Percentiles rank a stretch among this genome's conserved stretches.
phyloP scores from a whole-genome alignment of 2,329 filamentous ascomycete genomes.

The Elsinoe australis region DNA sequence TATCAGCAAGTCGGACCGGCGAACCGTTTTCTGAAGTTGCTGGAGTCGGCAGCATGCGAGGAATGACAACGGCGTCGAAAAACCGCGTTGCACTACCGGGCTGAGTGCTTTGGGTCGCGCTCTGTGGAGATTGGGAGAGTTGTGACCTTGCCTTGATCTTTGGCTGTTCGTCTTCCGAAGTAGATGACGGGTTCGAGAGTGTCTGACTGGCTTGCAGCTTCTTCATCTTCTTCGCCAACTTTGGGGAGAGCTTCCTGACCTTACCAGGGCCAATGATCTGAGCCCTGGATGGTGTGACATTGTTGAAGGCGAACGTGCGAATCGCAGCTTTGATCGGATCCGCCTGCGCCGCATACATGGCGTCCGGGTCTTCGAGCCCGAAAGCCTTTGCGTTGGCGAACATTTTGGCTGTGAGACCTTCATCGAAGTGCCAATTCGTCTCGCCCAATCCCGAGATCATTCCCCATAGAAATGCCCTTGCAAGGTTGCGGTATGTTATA shows the following conservation, averaged over 20 bases:
- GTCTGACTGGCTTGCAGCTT: too few species aligned
- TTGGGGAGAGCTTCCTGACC: too few species aligned
- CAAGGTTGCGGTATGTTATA: background rate
- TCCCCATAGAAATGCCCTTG: slow-evolving; percentile 8
- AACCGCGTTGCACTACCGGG: background rate
- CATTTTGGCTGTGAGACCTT: background rate
- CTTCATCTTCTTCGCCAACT: too few species aligned
- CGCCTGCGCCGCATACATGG: background rate
- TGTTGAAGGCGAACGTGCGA: background rate
- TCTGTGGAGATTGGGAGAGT: too few species aligned
- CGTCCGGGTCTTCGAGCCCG: background rate
- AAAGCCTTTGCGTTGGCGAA: background rate
- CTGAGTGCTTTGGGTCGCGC: background rate
- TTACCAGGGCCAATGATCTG: background rate
- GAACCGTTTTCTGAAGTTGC: background rate
- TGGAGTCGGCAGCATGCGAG: background rate
- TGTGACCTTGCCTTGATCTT: too few species aligned
- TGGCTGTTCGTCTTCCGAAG: too few species aligned
- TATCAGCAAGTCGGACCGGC: background rate
- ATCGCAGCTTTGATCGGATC: slow-evolving; percentile 6
- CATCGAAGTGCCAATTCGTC: background rate
- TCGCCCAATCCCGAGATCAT: slow-evolving; percentile 7
- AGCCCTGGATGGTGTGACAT: background rate
- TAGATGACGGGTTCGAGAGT: too few species aligned
- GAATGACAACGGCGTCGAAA: slow-evolving; percentile 1